Conservation (phyloP, 1,284 basidiomycete genomes). For the Pseudozyma sp. region DNA sequence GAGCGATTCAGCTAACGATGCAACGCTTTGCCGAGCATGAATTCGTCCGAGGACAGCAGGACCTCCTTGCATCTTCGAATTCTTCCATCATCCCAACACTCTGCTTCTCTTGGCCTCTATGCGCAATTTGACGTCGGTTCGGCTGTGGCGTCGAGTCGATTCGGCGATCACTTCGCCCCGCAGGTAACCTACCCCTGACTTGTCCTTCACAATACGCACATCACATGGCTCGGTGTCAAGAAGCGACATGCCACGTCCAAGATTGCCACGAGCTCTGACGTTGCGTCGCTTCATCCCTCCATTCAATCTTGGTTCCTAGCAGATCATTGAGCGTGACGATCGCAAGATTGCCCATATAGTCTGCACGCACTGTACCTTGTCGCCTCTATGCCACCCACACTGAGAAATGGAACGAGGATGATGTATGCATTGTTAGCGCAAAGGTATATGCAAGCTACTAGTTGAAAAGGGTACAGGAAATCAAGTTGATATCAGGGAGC, state of each 20-base stretch:
- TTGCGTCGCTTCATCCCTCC: not conserved
- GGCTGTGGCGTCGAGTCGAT: too few species aligned
- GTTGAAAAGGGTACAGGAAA: too few species aligned
- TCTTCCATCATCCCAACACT: not conserved
- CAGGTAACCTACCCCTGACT: not conserved
- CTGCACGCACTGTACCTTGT: too few species aligned
- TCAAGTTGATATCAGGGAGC: not conserved
- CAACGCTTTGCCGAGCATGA: too few species aligned
- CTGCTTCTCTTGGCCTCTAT: not conserved
- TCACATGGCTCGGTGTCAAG: constrained; percentile 16
- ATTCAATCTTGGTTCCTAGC: too few species aligned
- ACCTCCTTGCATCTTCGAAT: not conserved
- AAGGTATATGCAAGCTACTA: not conserved
- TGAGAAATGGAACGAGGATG: too few species aligned
- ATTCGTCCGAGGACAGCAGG: too few species aligned
- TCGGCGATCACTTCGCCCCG: too few species aligned
- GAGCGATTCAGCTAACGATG: too few species aligned
- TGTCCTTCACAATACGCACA: not conserved
- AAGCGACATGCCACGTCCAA: not conserved
- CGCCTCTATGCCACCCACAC: too few species aligned
- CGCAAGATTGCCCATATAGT: too few species aligned
- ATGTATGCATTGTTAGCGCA: not conserved
- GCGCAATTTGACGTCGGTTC: not conserved
- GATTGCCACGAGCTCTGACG: not conserved
- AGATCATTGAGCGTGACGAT: too few species aligned